Percentiles rank a stretch among this genome's conserved stretches.
phyloP scores from a whole-genome alignment of 2,329 filamentous ascomycete species.

The Colletotrichum orchidophilum region DNA sequence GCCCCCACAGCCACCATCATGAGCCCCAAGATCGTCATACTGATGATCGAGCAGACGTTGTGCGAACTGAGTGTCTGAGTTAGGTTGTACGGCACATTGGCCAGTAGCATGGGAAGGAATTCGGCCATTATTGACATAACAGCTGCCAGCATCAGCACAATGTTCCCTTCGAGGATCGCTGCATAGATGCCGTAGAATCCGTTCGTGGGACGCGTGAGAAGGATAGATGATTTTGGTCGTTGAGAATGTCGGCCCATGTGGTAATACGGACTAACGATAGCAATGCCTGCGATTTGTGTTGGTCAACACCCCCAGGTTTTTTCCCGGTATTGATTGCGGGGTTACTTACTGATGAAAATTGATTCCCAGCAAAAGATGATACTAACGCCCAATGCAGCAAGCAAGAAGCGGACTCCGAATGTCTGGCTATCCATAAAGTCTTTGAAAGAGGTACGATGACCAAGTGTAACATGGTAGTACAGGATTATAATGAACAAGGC shows the following conservation, averaged over 20 bases:
- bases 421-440: constrained; percentile 49
- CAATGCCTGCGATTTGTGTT: constrained; percentile 47
- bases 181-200: constrained; percentile 55
- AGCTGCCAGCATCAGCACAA: constrained; percentile 51
- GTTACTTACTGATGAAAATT: constrained; percentile 48
- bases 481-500: constrained; percentile 47
- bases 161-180: constrained; percentile 46
- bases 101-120: constrained; percentile 58
- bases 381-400: constrained; percentile 51
- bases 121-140: constrained; percentile 57
- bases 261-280: constrained; percentile 55
- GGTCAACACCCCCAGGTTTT: neutral
- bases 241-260: constrained; percentile 48
- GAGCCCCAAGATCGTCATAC: constrained; percentile 48
- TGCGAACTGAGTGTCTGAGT: constrained; percentile 51
- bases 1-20: constrained; percentile 53
- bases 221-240: constrained; percentile 48
- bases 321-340: neutral
- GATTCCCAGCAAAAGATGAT: constrained; percentile 52
- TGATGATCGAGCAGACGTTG: constrained; percentile 51
- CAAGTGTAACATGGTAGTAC: constrained; percentile 48
- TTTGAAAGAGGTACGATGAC: constrained; percentile 39
- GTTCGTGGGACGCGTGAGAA: constrained; percentile 54
- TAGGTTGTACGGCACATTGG: constrained; percentile 58
- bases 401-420: constrained; percentile 55